A percentile compares a stretch with the other conserved stretches of the same genome.
Conservation (phyloP, 1,284 basidiomycete genomes). For the Fomitopsis pinicola region DNA sequence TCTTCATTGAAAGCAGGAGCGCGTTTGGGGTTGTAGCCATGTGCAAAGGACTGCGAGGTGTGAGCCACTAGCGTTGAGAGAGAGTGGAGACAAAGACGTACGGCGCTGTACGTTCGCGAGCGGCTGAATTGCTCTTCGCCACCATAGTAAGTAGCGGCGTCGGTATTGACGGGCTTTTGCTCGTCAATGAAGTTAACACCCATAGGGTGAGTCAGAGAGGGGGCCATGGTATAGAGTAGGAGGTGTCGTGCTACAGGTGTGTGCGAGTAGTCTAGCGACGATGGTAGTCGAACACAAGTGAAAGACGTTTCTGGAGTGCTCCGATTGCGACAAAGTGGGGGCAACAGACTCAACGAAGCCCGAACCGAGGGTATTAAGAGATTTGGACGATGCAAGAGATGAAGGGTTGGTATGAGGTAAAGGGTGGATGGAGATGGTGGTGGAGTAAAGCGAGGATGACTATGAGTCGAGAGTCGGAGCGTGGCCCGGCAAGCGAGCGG, state of each 20-base stretch:
- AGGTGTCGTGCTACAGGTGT: slow-evolving; percentile 4
- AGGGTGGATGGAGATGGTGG: background rate
- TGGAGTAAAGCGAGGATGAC: slow-evolving; percentile 3
- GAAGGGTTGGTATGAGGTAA: background rate
- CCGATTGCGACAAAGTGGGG: background rate
- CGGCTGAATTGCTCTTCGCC: slow-evolving; percentile 72
- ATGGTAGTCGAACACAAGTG: background rate
- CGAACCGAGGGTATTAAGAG: background rate
- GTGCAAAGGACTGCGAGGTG: slow-evolving; percentile 25
- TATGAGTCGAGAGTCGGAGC: slow-evolving; percentile 2
- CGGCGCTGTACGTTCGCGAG: slow-evolving; percentile 81
- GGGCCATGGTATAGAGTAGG: slow-evolving; percentile 26
- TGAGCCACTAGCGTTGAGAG: slow-evolving; percentile 9
- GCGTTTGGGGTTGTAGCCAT: slow-evolving; percentile 58
- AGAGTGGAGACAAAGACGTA: slow-evolving; percentile 31
- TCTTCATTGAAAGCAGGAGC: slow-evolving; percentile 72
- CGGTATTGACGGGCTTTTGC: slow-evolving; percentile 51
- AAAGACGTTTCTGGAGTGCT: slow-evolving; percentile 3
- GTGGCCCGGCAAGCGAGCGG: slow-evolving; percentile 1
- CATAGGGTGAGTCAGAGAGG: slow-evolving; percentile 47
- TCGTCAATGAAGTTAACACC: slow-evolving; percentile 69
- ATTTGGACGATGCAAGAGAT: background rate
- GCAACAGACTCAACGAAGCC: background rate
- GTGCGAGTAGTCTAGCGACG: background rate
- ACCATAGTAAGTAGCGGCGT: slow-evolving; percentile 82